Percentiles rank a stretch among this genome's conserved stretches.
These are phyloP conservation scores for Laetiporus sulphureus DNA, from an alignment of 1,284 basidiomycete species.

Conservation along the genomic window DNA sequence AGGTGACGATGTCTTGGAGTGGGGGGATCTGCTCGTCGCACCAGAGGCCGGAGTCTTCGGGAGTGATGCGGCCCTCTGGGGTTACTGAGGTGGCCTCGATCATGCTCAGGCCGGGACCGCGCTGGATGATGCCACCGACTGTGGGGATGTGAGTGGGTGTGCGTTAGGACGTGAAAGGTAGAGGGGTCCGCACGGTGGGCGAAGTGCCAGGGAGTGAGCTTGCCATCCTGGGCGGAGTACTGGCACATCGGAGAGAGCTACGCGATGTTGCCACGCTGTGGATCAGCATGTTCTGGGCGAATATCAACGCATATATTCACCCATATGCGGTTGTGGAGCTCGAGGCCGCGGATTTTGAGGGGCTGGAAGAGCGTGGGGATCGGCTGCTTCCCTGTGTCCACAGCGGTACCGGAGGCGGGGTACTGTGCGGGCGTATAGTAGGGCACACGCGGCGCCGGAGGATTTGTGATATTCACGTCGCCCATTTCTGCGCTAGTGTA, in stretches of 20 bases:
- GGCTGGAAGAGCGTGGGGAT: slow-evolving; percentile 58
- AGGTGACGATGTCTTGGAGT: slow-evolving; percentile 59
- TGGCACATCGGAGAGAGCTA: slow-evolving; percentile 63
- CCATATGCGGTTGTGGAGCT: slow-evolving; percentile 66
- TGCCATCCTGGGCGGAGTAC: slow-evolving; percentile 63
- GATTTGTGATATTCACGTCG: slow-evolving; percentile 15
- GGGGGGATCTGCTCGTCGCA: slow-evolving; percentile 61
- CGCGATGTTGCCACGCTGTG: neutral
- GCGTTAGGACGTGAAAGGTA: slow-evolving; percentile 6
- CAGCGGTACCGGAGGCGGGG: slow-evolving; percentile 42
- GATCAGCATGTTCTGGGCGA: neutral
- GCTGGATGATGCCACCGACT: slow-evolving; percentile 33
- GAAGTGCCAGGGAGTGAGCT: slow-evolving; percentile 69
- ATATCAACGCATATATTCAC: slow-evolving; percentile 21
- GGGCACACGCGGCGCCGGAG: slow-evolving; percentile 25
- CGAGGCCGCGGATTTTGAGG: slow-evolving; percentile 49
- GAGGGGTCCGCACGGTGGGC: slow-evolving; percentile 65
- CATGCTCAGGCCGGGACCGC: slow-evolving; percentile 53
- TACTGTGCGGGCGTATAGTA: slow-evolving; percentile 51
- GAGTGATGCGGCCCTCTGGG: slow-evolving; percentile 74
- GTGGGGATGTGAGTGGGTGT: slow-evolving; percentile 3
- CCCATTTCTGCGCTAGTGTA: no score
- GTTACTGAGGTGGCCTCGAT: slow-evolving; percentile 68
- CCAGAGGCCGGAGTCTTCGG: slow-evolving; percentile 71
- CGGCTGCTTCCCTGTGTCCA: slow-evolving; percentile 30